Base-by-base conservation (phyloP, 2,329 filamentous ascomycete genomes). In the Monilinia polystroma region DNA sequence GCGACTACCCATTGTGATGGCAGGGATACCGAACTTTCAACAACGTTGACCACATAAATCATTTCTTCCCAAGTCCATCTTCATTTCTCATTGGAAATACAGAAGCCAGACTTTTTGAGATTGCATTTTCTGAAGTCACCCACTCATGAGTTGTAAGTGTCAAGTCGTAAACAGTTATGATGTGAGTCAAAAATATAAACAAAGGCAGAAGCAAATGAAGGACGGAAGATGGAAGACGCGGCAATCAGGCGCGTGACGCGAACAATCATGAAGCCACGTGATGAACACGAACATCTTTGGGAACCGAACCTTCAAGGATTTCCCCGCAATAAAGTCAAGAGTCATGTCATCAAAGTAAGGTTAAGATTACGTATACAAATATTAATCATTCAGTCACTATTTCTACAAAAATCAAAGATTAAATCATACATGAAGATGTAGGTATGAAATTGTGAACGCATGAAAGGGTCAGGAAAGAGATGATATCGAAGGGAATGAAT, bases 1-100 rank as follows among this genome's bases (percentile, higher is more conserved):
- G 11, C 83, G 82, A 70, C 81, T 86, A 14, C 85, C 84, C 87
- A 89, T 89, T 67, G 43, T 43, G 11, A 7, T 10, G 29, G 16
- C 56, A 32, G 35, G 35, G 18, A 38, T n/a, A 11, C 7, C 45
- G 20, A 35, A 8, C 45, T 23, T 38, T 45, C 38, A 10, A 7
- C 29, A 41, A 14, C 12, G 11, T 41, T 41, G 41, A 45, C n/a
- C 51, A 35, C 52, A 58, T 29, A 12, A 16, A 51, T 32, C 7
- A 18, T 26, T 16, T 51, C 38, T 18, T 49, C 20, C 10, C 5
- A 18, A 35, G 20, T 18, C 38, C 53, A 47, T 49, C 6, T n/a
- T 3, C 20, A 23, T n/a, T 20, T 11, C 14, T 18, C 6, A 35
- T 38, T 11, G 4, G 16, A 64, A n/a, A 26, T 18, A 8, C 12